Percentiles rank a stretch among this genome's conserved stretches.
Conservation (phyloP, 2,329 filamentous ascomycete species). For the Pseudocercospora cruenta region DNA sequence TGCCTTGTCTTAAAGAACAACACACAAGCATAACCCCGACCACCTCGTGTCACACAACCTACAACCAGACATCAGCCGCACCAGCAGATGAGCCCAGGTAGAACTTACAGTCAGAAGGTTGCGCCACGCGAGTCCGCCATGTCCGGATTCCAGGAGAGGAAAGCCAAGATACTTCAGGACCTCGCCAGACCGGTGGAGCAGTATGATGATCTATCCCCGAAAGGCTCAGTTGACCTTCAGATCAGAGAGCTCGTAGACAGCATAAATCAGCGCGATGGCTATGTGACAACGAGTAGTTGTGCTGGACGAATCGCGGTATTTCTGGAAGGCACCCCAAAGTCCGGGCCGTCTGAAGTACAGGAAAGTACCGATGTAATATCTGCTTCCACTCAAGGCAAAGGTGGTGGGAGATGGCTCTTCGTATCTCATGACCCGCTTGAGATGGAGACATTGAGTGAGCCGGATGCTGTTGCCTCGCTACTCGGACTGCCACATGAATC, state of each 20-base stretch:
- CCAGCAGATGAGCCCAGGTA: too few species aligned
- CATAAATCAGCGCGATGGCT: conserved; percentile 73
- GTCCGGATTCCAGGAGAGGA: conserved; percentile 53
- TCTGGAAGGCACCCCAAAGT: conserved; percentile 70
- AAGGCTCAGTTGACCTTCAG: conserved; percentile 80
- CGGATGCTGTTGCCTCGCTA: conserved; percentile 19
- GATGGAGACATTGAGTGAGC: conserved; percentile 20
- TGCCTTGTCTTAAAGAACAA: background rate
- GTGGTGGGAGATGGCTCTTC: conserved; percentile 82
- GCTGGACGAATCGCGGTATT: conserved; percentile 87
- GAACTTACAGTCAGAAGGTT: background rate
- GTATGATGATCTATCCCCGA: conserved; percentile 84
- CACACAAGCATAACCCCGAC: background rate
- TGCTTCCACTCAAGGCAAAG: conserved; percentile 66
- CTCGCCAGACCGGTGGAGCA: conserved; percentile 69
- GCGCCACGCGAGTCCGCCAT: background rate
- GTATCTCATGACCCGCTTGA: conserved; percentile 78
- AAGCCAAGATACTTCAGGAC: conserved; percentile 71
- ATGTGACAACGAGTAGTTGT: conserved; percentile 93
- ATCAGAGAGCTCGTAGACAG: conserved; percentile 77
- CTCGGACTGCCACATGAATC: conserved; percentile 23
- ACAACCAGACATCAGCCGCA: background rate
- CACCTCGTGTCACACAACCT: background rate
- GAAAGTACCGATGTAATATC: conserved; percentile 50
- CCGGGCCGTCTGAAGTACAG: background rate